These are phyloP conservation scores for Colletotrichum brevisporum DNA, from an alignment of 2,329 filamentous ascomycete genomes.

Conservation along the genomic window DNA sequence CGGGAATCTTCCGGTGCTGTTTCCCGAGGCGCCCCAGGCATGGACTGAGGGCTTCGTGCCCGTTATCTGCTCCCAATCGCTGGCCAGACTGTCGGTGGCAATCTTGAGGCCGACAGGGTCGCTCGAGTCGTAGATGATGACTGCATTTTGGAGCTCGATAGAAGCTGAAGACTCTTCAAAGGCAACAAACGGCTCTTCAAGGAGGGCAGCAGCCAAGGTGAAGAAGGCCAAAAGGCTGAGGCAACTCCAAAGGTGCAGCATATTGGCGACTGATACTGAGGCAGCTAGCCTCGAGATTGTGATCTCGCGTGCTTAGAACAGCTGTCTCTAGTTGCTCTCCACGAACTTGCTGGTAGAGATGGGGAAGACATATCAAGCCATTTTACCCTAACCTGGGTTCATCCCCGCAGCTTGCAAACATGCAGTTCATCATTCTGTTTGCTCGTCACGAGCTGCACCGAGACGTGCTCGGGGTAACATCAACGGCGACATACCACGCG, in stretches of 20 bases:
- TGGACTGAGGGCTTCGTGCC: slow-evolving; percentile 24
- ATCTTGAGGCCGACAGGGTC: slow-evolving; percentile 32
- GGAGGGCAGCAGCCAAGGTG: not conserved
- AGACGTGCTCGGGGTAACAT: not conserved
- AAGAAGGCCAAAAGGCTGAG: not conserved
- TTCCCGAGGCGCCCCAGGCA: slow-evolving; percentile 10
- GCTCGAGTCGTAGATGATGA: slow-evolving; percentile 3
- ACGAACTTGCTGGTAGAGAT: too few relatives aligned
- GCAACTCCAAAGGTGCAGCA: not conserved
- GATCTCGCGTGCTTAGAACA: too few relatives aligned
- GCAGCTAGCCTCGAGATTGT: too few relatives aligned
- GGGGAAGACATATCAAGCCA: too few relatives aligned
- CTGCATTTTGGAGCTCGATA: slow-evolving; percentile 17
- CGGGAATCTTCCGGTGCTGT: not conserved
- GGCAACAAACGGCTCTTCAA: slow-evolving; percentile 20
- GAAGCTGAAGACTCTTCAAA: slow-evolving; percentile 13
- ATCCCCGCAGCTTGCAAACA: too few relatives aligned
- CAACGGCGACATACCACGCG: too few relatives aligned
- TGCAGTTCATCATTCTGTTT: too few relatives aligned
- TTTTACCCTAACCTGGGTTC: too few relatives aligned
- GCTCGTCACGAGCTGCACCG: not conserved
- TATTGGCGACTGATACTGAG: not conserved
- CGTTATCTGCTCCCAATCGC: slow-evolving; percentile 29
- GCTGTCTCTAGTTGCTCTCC: too few relatives aligned
- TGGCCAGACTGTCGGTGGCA: slow-evolving; percentile 21